phyloP scores from a whole-genome alignment of 805 yeast genomes.

The Crinitomyces ghanaensis region DNA sequence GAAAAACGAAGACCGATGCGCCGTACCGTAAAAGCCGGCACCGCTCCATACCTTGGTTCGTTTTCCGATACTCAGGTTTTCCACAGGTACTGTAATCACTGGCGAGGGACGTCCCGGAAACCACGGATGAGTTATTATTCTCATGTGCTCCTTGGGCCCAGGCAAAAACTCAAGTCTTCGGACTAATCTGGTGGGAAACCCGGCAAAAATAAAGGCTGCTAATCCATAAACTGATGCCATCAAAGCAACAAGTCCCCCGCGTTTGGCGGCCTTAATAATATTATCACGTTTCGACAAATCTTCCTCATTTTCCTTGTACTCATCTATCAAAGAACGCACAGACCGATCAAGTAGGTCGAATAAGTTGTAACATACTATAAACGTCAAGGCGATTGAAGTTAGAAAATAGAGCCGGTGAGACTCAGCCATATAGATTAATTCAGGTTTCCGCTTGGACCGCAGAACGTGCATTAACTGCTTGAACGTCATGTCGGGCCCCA shows the following conservation, averaged over 20 bases:
- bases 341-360: conserved; percentile 44
- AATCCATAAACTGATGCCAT: conserved; percentile 28
- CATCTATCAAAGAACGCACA: conserved; percentile 36
- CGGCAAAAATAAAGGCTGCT: conserved; percentile 34
- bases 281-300: conserved; percentile 34
- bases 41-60: conserved; percentile 71
- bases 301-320: conserved; percentile 41
- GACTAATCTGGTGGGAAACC: conserved; percentile 58
- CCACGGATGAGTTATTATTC: conserved; percentile 63
- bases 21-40: conserved; percentile 78
- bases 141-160: conserved; percentile 36
- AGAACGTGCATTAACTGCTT: conserved; percentile 51
- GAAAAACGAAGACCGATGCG: conserved; percentile 62
- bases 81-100: conserved; percentile 53
- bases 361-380: conserved; percentile 59
- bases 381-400: conserved; percentile 54
- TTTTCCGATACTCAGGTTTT: conserved; percentile 41
- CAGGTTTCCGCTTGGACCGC: conserved; percentile 47
- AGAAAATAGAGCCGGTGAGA: conserved; percentile 70
- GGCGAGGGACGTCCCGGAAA: conserved; percentile 72
- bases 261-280: conserved; percentile 24
- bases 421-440: conserved; percentile 71
- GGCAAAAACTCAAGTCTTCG: conserved; percentile 73
- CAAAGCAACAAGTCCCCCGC: conserved; percentile 29
- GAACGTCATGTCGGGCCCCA: conserved; percentile 43